Evolutionary conservation across 108 stramenopile genomes (phyloP).

Genomic region (Skeletonema menzelii): DNA sequence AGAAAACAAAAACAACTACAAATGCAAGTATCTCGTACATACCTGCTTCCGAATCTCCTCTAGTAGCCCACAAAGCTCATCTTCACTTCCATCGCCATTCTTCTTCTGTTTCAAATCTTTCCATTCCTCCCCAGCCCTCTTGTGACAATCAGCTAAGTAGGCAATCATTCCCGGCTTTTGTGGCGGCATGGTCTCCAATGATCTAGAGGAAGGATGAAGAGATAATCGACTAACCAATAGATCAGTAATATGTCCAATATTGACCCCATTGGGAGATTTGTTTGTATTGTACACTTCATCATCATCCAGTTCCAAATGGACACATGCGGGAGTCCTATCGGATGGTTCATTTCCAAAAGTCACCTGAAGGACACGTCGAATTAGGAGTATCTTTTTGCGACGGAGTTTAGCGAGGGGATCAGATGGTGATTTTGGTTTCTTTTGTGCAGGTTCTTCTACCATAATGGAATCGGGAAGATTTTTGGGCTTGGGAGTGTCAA

Average conservation of each 20-base stretch:
- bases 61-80: constrained; percentile 59
- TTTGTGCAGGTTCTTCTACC: constrained; percentile 31
- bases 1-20: not conserved
- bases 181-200: constrained; percentile 17
- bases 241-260: constrained; percentile 56
- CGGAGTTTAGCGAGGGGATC: constrained; percentile 63
- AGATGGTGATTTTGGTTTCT: constrained; percentile 38
- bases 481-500: constrained; percentile 14
- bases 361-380: constrained; percentile 56
- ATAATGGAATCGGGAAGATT: constrained; percentile 8
- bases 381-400: constrained; percentile 61
- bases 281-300: constrained; percentile 28
- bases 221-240: constrained; percentile 68
- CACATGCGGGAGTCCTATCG: constrained; percentile 20
- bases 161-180: constrained; percentile 44
- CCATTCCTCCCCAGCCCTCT: constrained; percentile 65
- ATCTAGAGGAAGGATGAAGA: constrained; percentile 6
- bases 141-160: constrained; percentile 67
- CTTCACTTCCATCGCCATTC: constrained; percentile 19
- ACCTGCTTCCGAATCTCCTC: constrained; percentile 60
- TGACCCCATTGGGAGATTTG: constrained; percentile 23
- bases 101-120: constrained; percentile 36
- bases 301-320: constrained; percentile 38
- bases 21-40: constrained; percentile 26
- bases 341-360: constrained; percentile 21